These are phyloP conservation scores for Metschnikowia corniflorae DNA, from an alignment of 805 yeast species.

Conservation along the genomic window DNA sequence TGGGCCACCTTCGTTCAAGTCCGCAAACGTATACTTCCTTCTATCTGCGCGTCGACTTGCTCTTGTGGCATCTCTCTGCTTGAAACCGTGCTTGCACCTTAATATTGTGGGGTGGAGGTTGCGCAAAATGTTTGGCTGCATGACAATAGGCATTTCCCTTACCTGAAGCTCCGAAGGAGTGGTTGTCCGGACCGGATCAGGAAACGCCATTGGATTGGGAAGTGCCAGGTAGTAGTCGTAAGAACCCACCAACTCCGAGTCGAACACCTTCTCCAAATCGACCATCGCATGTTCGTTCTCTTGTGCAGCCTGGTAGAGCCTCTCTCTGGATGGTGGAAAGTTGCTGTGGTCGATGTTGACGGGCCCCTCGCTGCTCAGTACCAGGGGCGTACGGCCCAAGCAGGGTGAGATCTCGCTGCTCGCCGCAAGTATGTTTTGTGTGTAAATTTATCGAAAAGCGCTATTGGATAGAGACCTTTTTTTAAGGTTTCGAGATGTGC, in stretches of 20 bases:
- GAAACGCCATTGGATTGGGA: slow-evolving; percentile 10
- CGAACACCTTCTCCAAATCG: slow-evolving; percentile 3
- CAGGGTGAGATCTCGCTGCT: slow-evolving; percentile 2
- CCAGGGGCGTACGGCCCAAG: slow-evolving; percentile 1
- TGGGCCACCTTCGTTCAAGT: slow-evolving; percentile 4
- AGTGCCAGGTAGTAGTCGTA: slow-evolving; percentile 9
- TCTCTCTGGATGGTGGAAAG: slow-evolving; percentile 3
- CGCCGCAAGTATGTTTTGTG: too few species aligned
- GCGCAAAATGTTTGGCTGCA: slow-evolving; percentile 2
- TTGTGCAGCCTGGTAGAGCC: neutral
- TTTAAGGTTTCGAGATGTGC: too few species aligned
- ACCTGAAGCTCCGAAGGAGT: slow-evolving; percentile 12
- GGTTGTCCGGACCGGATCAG: slow-evolving; percentile 9
- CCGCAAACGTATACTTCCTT: slow-evolving; percentile 7
- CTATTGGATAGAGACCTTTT: too few species aligned
- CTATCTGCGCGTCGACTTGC: neutral
- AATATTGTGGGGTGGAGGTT: slow-evolving; percentile 7
- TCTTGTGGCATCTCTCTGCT: slow-evolving; percentile 6
- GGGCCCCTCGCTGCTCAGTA: slow-evolving; percentile 6
- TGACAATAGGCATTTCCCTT: slow-evolving; percentile 1
- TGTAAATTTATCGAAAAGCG: too few species aligned
- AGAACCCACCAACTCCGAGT: slow-evolving; percentile 1
- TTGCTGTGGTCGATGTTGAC: slow-evolving; percentile 6
- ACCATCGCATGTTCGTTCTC: slow-evolving; percentile 1
- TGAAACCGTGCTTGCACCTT: slow-evolving; percentile 17